Conservation (phyloP, 495 filamentous ascomycete species). For the Baudoinia panamericana region DNA sequence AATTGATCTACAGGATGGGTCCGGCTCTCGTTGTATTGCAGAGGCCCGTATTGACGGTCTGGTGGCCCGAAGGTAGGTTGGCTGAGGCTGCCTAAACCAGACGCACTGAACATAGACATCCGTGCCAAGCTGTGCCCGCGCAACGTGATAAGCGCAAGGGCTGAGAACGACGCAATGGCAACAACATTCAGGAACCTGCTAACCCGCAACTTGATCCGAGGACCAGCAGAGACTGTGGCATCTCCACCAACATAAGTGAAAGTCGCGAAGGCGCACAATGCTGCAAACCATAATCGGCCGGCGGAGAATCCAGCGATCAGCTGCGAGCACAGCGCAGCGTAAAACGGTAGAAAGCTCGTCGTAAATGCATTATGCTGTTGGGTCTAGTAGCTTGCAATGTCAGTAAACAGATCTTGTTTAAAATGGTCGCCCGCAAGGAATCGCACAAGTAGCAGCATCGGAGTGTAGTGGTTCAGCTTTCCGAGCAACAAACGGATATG, state of each 20-base stretch:
- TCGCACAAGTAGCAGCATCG: too few species aligned
- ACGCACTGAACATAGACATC: too few species aligned
- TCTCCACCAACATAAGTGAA: conserved; percentile 12
- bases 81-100: too few species aligned
- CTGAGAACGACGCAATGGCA: conserved; percentile 14
- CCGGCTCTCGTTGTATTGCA: conserved; percentile 19
- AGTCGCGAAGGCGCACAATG: conserved; percentile 10
- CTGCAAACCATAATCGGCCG: conserved; percentile 18
- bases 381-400: conserved; percentile 8
- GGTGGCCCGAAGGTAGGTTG: conserved; percentile 1
- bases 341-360: conserved; percentile 12
- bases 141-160: too few species aligned
- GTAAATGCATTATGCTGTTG: conserved; percentile 13
- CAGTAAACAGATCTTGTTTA: too few species aligned
- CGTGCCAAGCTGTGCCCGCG: too few species aligned
- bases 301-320: conserved; percentile 9
- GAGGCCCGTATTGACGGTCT: conserved; percentile 13
- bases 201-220: conserved; percentile 7
- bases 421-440: too few species aligned
- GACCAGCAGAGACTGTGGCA: not conserved
- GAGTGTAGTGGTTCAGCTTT: too few species aligned
- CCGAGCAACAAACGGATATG: too few species aligned
- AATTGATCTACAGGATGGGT: conserved; percentile 41
- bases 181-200: conserved; percentile 14
- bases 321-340: conserved; percentile 13